These are phyloP conservation scores for Suillus lakei DNA, from an alignment of 768 basidiomycete species.

Conservation along the genomic window DNA sequence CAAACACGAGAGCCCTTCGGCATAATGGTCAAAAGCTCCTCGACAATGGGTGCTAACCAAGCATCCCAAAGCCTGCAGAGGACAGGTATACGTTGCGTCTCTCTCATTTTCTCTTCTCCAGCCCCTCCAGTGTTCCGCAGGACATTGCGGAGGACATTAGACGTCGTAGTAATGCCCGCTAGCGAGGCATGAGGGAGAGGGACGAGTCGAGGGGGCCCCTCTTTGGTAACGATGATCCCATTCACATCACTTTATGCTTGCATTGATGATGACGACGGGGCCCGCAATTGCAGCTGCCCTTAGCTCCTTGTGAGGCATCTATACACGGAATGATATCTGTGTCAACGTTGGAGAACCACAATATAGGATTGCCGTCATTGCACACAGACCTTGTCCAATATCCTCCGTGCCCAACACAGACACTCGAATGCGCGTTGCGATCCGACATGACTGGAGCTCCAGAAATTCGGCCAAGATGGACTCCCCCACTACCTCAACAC, in stretches of 20 bases:
- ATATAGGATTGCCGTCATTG: too few species aligned
- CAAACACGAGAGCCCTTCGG: constrained; percentile 32
- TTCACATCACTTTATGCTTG: constrained; percentile 39
- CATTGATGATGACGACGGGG: constrained; percentile 44
- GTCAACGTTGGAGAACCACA: too few species aligned
- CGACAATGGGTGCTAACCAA: constrained; percentile 25
- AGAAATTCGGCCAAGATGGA: too few species aligned
- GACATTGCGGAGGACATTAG: constrained; percentile 8
- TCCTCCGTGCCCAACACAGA: too few species aligned
- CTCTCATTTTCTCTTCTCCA: constrained; percentile 29
- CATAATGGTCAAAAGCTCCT: constrained; percentile 17
- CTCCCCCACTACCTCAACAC: too few species aligned
- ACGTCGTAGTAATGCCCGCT: constrained; percentile 15
- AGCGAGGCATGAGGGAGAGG: constrained; percentile 22
- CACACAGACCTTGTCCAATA: too few species aligned
- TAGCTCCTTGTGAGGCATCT: constrained; percentile 21
- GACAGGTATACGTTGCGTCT: constrained; percentile 14
- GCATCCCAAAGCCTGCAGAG: constrained; percentile 32
- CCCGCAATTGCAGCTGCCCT: constrained; percentile 28
- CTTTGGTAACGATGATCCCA: constrained; percentile 38
- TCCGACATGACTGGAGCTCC: too few species aligned
- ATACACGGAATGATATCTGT: too few species aligned
- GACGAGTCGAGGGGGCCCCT: constrained; percentile 22
- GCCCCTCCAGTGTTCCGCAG: constrained; percentile 12
- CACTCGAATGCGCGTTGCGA: too few species aligned